Evolutionary conservation across 768 basidiomycete species (phyloP).

Genomic region (Leccinum truebloodii): DNA sequence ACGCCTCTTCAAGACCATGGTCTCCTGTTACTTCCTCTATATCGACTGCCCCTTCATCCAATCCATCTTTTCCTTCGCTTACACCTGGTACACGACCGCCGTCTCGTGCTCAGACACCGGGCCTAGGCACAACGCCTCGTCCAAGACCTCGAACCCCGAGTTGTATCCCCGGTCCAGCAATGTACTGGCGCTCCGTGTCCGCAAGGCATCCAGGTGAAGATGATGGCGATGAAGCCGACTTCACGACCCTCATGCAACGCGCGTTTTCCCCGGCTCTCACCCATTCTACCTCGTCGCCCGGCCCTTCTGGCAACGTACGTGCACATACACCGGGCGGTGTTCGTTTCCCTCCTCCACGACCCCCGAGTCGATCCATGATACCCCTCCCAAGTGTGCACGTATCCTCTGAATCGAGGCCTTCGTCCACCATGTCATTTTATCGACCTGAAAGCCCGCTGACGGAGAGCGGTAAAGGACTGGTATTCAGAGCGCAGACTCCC

Average conservation of each 20-base stretch:
- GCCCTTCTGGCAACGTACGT: slow-evolving; percentile 26
- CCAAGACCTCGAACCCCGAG: slow-evolving; percentile 78
- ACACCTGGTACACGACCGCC: slow-evolving; percentile 37
- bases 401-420: slow-evolving; percentile 67
- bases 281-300: slow-evolving; percentile 47
- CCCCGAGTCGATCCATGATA: slow-evolving; percentile 83
- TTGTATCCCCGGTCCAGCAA: slow-evolving; percentile 67
- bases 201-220: slow-evolving; percentile 47
- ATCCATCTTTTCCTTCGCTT: slow-evolving; percentile 33
- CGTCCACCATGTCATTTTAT: slow-evolving; percentile 70
- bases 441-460: slow-evolving; percentile 54
- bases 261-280: slow-evolving; percentile 61
- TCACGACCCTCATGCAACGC: slow-evolving; percentile 51
- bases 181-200: slow-evolving; percentile 50
- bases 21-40: slow-evolving; percentile 72
- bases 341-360: slow-evolving; percentile 59
- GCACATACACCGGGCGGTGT: slow-evolving; percentile 43
- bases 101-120: slow-evolving; percentile 64
- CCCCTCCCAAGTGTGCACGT: slow-evolving; percentile 75
- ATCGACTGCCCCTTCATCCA: slow-evolving; percentile 63
- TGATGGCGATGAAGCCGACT: slow-evolving; percentile 46
- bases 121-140: slow-evolving; percentile 52
- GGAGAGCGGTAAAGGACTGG: slow-evolving; percentile 34
- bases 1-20: slow-evolving; percentile 80
- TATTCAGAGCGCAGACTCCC: slow-evolving; percentile 65